A percentile compares a stretch with the other conserved stretches of the same genome.
Conservation (phyloP, 1,284 basidiomycete genomes). For the Cryptococcus hybrid region DNA sequence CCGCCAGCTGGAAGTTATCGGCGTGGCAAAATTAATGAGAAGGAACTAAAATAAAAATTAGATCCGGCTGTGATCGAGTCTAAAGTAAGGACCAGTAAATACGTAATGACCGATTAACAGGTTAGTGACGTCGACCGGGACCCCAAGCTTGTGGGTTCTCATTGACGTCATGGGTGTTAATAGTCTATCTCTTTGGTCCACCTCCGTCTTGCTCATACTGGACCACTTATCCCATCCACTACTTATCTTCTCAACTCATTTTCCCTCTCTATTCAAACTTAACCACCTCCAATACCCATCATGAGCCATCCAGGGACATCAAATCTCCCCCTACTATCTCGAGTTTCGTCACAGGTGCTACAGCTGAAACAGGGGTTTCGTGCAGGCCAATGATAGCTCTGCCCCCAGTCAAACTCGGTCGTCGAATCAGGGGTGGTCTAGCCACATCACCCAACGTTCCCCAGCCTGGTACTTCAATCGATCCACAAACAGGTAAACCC, state of each 20-base stretch:
- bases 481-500: slow-evolving; percentile 19
- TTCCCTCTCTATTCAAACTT: not conserved
- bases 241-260: not conserved
- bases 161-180: too few species aligned
- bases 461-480: slow-evolving; percentile 11
- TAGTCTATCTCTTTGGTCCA: too few species aligned
- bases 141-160: too few species aligned
- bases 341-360: slow-evolving; percentile 1
- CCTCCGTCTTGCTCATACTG: not conserved
- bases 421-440: slow-evolving; percentile 20
- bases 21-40: too few species aligned
- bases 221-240: not conserved
- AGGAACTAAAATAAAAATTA: too few species aligned
- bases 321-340: not conserved
- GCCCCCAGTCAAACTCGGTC: not conserved
- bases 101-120: too few species aligned
- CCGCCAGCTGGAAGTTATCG: too few species aligned
- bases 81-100: too few species aligned
- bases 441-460: slow-evolving; percentile 23
- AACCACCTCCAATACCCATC: not conserved
- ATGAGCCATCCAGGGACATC: not conserved
- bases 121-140: too few species aligned
- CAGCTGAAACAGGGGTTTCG: slow-evolving; percentile 30
- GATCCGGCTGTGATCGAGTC: too few species aligned
- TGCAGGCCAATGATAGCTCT: slow-evolving; percentile 11